Evolutionary conservation across 2,329 filamentous ascomycete species (phyloP).

Genomic region (Aquanectria penicillioides): DNA sequence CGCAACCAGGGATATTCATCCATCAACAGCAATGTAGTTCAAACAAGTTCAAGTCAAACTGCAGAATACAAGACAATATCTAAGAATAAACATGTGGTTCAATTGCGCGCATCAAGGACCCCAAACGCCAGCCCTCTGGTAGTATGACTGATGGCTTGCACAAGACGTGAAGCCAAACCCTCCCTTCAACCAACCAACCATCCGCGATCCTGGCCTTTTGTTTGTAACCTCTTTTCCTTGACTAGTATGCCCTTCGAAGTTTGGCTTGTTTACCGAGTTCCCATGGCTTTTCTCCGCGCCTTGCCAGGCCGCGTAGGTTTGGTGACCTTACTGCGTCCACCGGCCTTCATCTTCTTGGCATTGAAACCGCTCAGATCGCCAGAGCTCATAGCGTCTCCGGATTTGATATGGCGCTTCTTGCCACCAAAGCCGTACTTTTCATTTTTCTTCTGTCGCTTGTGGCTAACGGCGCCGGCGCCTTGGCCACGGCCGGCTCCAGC

Average conservation of each 20-base stretch:
- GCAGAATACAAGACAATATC: neutral
- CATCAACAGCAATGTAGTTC: no score
- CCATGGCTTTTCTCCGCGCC: slow-evolving; percentile 58
- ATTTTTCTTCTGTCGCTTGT: slow-evolving; percentile 93
- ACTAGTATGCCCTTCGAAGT: neutral
- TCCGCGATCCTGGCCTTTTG: slow-evolving; percentile 8
- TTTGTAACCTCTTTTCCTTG: slow-evolving; percentile 12
- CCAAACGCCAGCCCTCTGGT: slow-evolving; percentile 29
- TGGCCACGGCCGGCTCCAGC: slow-evolving; percentile 51
- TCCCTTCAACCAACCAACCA: neutral
- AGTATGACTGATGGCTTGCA: slow-evolving; percentile 18
- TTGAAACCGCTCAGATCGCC: slow-evolving; percentile 85
- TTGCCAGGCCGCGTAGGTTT: slow-evolving; percentile 61
- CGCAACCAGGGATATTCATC: no score
- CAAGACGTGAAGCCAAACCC: slow-evolving; percentile 17
- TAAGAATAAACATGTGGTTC: slow-evolving; percentile 18
- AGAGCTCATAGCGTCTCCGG: slow-evolving; percentile 85
- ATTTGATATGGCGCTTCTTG: slow-evolving; percentile 93
- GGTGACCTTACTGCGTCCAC: slow-evolving; percentile 47
- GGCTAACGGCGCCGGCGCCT: slow-evolving; percentile 54
- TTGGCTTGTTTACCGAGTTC: slow-evolving; percentile 33
- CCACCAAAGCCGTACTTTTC: slow-evolving; percentile 95
- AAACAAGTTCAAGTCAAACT: neutral
- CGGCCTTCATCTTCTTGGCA: slow-evolving; percentile 82
- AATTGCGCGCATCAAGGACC: slow-evolving; percentile 38